These are phyloP conservation scores for Thermothielavioides terrestris DNA, from an alignment of 495 filamentous ascomycete genomes.

Conservation along the genomic window DNA sequence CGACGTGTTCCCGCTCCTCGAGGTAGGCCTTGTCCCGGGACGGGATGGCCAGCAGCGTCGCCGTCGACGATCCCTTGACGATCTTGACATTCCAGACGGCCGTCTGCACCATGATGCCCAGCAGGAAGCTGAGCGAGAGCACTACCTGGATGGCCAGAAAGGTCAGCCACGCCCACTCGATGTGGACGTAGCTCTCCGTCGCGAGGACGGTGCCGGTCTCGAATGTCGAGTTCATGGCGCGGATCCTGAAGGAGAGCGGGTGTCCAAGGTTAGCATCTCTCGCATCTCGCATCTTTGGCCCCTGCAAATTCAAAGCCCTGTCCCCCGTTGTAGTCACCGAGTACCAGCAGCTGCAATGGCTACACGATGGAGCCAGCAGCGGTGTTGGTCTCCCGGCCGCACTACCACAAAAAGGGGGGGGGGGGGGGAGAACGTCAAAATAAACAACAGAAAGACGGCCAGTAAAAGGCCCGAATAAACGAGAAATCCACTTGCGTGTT, in stretches of 20 bases:
- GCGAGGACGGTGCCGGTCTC: slow-evolving; percentile 8
- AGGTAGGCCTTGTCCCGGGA: slow-evolving; percentile 14
- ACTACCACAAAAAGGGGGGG: neutral
- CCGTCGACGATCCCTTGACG: slow-evolving; percentile 19
- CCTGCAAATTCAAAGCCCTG: too few species aligned
- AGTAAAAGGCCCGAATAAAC: neutral
- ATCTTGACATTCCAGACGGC: slow-evolving; percentile 20
- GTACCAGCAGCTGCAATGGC: too few species aligned
- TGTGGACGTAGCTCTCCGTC: slow-evolving; percentile 15
- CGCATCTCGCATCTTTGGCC: too few species aligned
- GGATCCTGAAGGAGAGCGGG: slow-evolving; percentile 9
- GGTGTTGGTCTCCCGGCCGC: too few species aligned
- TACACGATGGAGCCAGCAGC: too few species aligned
- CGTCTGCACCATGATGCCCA: slow-evolving; percentile 24
- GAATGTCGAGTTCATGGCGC: slow-evolving; percentile 5
- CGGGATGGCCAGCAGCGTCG: slow-evolving; percentile 18
- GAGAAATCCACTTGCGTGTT: slow-evolving; percentile 19
- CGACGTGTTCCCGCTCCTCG: slow-evolving; percentile 7
- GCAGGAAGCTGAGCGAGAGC: slow-evolving; percentile 8
- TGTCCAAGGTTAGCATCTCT: neutral
- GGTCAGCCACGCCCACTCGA: slow-evolving; percentile 18
- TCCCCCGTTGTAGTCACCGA: too few species aligned
- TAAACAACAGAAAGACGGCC: neutral
- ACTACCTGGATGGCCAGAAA: slow-evolving; percentile 19
- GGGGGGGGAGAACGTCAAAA: neutral